A percentile compares a stretch with the other conserved stretches of the same genome.
Conservation (phyloP, 2,329 filamentous ascomycete genomes). For the Exophiala mesophila region DNA sequence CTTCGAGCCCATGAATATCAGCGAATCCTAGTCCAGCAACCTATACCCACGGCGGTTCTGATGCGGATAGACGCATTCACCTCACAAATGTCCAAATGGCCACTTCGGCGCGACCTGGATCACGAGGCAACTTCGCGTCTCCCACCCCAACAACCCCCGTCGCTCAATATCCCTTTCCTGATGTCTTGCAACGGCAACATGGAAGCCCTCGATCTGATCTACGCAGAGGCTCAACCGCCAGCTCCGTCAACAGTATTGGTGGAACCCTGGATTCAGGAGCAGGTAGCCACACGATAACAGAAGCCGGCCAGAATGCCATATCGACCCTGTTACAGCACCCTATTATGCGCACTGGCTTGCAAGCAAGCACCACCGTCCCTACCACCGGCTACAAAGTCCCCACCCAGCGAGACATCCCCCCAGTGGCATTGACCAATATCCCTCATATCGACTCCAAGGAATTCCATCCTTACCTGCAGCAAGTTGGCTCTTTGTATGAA, state of each 20-base stretch:
- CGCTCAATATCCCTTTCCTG: slow-evolving; percentile 23
- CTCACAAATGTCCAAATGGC: slow-evolving; percentile 11
- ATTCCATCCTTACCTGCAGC: slow-evolving; percentile 77
- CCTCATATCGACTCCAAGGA: slow-evolving; percentile 71
- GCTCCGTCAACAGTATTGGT: slow-evolving; percentile 82
- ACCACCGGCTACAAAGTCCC: slow-evolving; percentile 75
- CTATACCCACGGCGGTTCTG: too few species aligned
- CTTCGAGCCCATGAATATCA: too few species aligned
- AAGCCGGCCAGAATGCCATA: slow-evolving; percentile 88
- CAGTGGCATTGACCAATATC: slow-evolving; percentile 85
- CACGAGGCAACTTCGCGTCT: slow-evolving; percentile 11
- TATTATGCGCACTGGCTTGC: slow-evolving; percentile 79
- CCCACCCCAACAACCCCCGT: slow-evolving; percentile 15
- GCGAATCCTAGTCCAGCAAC: too few species aligned
- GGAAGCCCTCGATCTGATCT: slow-evolving; percentile 26
- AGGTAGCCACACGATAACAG: slow-evolving; percentile 50
- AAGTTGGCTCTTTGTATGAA: slow-evolving; percentile 84
- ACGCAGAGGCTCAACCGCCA: slow-evolving; percentile 76
- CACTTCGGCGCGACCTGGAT: slow-evolving; percentile 15
- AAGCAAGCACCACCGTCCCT: slow-evolving; percentile 66
- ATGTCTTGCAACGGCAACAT: slow-evolving; percentile 12
- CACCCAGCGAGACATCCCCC: slow-evolving; percentile 83
- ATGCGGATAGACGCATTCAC: too few species aligned
- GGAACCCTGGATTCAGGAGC: slow-evolving; percentile 71
- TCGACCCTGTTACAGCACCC: slow-evolving; percentile 88